Percentiles rank a stretch among this genome's conserved stretches.
Evolutionary conservation across 331 rosid species (phyloP).

Genomic region (Telfairia occidentalis): DNA sequence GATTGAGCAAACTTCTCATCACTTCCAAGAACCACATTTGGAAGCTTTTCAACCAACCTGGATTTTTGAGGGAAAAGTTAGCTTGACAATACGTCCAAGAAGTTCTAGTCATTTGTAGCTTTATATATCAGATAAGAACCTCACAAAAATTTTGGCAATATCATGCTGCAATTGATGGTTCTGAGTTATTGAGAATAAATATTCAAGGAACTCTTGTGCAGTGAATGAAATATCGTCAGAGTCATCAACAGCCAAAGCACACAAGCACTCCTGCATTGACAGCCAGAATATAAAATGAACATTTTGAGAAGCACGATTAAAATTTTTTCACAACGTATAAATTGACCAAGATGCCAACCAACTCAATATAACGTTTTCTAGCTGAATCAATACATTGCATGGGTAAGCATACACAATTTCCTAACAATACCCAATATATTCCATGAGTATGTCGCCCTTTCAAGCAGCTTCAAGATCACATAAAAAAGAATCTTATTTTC

Average conservation of each 20-base stretch:
- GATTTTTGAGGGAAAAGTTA: constrained; percentile 10
- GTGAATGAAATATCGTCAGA: constrained; percentile 57
- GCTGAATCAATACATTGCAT: not conserved
- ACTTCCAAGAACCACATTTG: constrained; percentile 72
- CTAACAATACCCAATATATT: not conserved
- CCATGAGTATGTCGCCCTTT: not conserved
- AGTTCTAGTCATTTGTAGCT: not conserved
- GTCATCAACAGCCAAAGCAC: constrained; percentile 66
- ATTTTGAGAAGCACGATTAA: constrained; percentile 8
- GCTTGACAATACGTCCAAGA: constrained; percentile 3
- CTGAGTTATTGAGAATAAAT: constrained; percentile 34
- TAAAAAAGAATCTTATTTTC: not conserved
- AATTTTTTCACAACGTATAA: not conserved
- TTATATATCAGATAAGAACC: constrained; percentile 36
- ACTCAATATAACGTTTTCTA: not conserved
- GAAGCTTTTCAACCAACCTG: constrained; percentile 86
- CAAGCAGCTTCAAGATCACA: not conserved
- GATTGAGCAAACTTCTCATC: constrained; percentile 64
- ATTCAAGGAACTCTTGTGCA: constrained; percentile 62
- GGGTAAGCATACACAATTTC: not conserved
- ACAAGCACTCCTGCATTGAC: constrained; percentile 74
- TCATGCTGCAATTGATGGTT: constrained; percentile 38
- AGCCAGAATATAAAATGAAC: constrained; percentile 15
- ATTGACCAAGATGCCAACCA: not conserved
- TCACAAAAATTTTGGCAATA: constrained; percentile 49